Evolutionary conservation across 2,329 filamentous ascomycete species (phyloP).

Genomic region (Epichloe gansuensis): DNA sequence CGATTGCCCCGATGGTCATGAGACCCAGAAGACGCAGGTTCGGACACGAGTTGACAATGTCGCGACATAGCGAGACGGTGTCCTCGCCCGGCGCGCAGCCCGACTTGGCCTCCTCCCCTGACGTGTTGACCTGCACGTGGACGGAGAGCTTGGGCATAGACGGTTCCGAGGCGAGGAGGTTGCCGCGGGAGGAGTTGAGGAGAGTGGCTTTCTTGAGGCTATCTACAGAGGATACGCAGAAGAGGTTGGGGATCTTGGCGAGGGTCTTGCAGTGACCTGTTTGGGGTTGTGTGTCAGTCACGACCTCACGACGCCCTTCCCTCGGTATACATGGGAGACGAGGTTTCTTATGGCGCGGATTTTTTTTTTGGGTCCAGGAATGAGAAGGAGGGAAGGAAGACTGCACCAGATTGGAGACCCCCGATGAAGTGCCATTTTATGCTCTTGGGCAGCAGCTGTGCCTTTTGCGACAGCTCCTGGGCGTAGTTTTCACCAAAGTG

Average conservation of each 20-base stretch:
- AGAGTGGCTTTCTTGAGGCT: slow-evolving; percentile 73
- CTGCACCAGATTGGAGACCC: slow-evolving; percentile 63
- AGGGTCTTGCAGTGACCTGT: slow-evolving; percentile 79
- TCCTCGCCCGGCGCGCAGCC: slow-evolving; percentile 59
- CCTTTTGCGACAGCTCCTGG: slow-evolving; percentile 80
- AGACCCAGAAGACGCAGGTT: slow-evolving; percentile 64
- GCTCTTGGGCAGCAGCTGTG: slow-evolving; percentile 57
- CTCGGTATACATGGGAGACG: too few species aligned
- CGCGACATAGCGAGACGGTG: slow-evolving; percentile 50
- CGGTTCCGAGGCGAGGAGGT: slow-evolving; percentile 31
- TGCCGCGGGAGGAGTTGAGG: slow-evolving; percentile 62
- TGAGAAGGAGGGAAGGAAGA: neutral
- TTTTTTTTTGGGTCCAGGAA: too few species aligned
- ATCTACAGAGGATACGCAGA: slow-evolving; percentile 85
- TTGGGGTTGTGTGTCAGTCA: neutral
- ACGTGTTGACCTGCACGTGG: slow-evolving; percentile 93
- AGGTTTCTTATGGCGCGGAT: too few species aligned
- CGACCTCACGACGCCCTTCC: too few species aligned
- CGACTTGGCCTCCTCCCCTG: slow-evolving; percentile 73
- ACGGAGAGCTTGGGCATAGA: slow-evolving; percentile 45
- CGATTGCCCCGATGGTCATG: slow-evolving; percentile 97
- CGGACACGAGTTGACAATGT: slow-evolving; percentile 59
- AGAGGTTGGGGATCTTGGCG: slow-evolving; percentile 77
- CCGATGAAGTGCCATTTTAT: slow-evolving; percentile 97
- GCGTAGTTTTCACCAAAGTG: slow-evolving; percentile 98